Evolutionary conservation across 306 rosid species (phyloP).

Genomic region (Trichosanthes cucumerina): DNA sequence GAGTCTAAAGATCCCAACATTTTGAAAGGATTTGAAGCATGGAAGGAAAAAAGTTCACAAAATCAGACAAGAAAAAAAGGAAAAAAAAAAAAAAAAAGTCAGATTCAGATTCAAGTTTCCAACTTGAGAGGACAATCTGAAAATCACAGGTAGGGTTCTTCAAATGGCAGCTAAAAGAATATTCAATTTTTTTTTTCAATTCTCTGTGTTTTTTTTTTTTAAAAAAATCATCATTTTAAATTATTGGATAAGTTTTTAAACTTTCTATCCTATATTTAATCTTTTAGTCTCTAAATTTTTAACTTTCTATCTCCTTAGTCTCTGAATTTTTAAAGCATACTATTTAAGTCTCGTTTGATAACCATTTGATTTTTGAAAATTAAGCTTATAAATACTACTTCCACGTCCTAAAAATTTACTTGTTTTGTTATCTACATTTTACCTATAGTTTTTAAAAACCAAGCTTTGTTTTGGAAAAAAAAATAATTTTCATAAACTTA

Average conservation of each 20-base stretch:
- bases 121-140: not conserved
- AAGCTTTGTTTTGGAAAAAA: too few species aligned
- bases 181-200: not conserved
- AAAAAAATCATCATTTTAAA: too few species aligned
- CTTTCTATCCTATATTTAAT: not conserved
- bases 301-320: not conserved
- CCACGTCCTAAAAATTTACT: too few species aligned
- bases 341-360: too few species aligned
- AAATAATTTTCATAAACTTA: too few species aligned
- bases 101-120: slow-evolving; percentile 7
- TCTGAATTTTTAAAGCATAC: not conserved
- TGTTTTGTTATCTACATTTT: too few species aligned
- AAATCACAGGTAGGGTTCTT: not conserved
- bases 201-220: not conserved
- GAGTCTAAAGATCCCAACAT: slow-evolving; percentile 15
- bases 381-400: too few species aligned
- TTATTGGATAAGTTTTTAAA: too few species aligned
- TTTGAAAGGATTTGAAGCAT: slow-evolving; percentile 16
- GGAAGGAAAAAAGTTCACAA: slow-evolving; percentile 10
- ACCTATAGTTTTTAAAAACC: too few species aligned
- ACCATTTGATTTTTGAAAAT: too few species aligned
- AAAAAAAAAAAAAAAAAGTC: not conserved
- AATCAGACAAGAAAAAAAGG: not conserved
- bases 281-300: not conserved
- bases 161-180: not conserved